These are phyloP conservation scores for Arthrobotrys conoides DNA, from an alignment of 2,329 filamentous ascomycete genomes.

Conservation along the genomic window DNA sequence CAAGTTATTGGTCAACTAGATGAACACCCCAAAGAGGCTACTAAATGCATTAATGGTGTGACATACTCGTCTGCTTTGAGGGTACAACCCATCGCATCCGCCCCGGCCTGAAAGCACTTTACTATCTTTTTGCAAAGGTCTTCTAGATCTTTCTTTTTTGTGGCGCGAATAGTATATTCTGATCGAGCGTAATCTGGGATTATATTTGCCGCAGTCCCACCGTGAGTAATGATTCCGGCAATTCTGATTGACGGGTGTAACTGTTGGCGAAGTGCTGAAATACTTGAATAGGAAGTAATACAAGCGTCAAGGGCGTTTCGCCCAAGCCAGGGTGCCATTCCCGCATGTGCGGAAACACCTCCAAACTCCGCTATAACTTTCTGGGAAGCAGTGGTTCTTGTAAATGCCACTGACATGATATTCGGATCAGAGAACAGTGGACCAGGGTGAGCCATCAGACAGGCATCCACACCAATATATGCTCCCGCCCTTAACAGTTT, in stretches of 20 bases:
- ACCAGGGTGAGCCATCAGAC: slow-evolving; percentile 68
- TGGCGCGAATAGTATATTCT: slow-evolving; percentile 69
- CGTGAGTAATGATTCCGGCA: slow-evolving; percentile 72
- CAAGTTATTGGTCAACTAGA: background rate
- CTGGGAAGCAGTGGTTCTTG: slow-evolving; percentile 66
- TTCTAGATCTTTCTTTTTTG: slow-evolving; percentile 67
- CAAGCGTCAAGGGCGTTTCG: slow-evolving; percentile 75
- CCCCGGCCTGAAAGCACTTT: slow-evolving; percentile 68
- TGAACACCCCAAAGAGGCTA: too few species aligned
- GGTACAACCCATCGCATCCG: slow-evolving; percentile 66
- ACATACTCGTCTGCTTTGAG: slow-evolving; percentile 59
- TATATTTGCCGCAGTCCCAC: slow-evolving; percentile 72
- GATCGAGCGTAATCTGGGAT: slow-evolving; percentile 71
- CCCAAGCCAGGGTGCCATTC: slow-evolving; percentile 73
- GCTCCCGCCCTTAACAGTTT: slow-evolving; percentile 68
- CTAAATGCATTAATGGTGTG: too few species aligned
- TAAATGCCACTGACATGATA: slow-evolving; percentile 46
- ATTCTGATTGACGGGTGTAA: slow-evolving; percentile 71
- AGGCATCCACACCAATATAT: slow-evolving; percentile 67
- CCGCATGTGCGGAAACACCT: slow-evolving; percentile 73
- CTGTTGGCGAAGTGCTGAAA: slow-evolving; percentile 73
- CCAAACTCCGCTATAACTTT: slow-evolving; percentile 68
- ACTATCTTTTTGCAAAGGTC: slow-evolving; percentile 68
- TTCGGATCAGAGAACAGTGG: slow-evolving; percentile 59
- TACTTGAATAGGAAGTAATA: slow-evolving; percentile 68